phyloP scores from a whole-genome alignment of 1,284 basidiomycete genomes.

The Moesziomyces sp. region DNA sequence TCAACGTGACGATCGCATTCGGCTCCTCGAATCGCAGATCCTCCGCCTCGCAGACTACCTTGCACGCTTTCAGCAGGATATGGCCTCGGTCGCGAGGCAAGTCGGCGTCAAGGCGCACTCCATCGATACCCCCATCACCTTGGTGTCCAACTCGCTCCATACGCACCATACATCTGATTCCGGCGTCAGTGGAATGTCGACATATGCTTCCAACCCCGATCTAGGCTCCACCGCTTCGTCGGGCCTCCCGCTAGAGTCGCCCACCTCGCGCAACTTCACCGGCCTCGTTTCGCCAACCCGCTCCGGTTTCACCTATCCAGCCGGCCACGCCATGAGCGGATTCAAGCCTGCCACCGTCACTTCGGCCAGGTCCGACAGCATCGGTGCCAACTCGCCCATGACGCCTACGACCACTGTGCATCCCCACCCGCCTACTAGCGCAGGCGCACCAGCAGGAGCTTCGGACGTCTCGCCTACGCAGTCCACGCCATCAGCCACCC shows the following conservation, averaged over 20 bases:
- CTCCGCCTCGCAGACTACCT: constrained; percentile 56
- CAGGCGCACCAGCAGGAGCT: constrained; percentile 11
- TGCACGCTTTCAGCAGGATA: constrained; percentile 55
- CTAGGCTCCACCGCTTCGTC: constrained; percentile 27
- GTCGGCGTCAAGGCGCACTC: constrained; percentile 52
- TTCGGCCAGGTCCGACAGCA: constrained; percentile 17
- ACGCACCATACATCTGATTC: constrained; percentile 28
- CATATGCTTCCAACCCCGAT: constrained; percentile 29
- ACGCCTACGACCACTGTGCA: constrained; percentile 28
- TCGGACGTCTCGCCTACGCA: constrained; percentile 42
- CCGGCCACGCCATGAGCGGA: constrained; percentile 33
- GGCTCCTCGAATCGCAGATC: constrained; percentile 61
- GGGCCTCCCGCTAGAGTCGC: constrained; percentile 40
- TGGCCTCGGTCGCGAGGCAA: constrained; percentile 46
- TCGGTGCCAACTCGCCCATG: constrained; percentile 28
- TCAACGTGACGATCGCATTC: constrained; percentile 63
- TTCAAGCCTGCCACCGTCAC: constrained; percentile 42
- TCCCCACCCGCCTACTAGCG: constrained; percentile 13
- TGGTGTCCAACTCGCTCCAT: constrained; percentile 44
- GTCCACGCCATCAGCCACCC: constrained; percentile 25
- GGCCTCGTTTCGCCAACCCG: constrained; percentile 45
- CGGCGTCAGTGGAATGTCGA: constrained; percentile 24
- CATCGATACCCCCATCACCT: constrained; percentile 40
- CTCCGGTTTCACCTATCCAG: constrained; percentile 33
- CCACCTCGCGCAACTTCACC: constrained; percentile 35